Evolutionary conservation across 176 grass and related monocot genomes (phyloP).

Genomic region (Oryza meyeriana): DNA sequence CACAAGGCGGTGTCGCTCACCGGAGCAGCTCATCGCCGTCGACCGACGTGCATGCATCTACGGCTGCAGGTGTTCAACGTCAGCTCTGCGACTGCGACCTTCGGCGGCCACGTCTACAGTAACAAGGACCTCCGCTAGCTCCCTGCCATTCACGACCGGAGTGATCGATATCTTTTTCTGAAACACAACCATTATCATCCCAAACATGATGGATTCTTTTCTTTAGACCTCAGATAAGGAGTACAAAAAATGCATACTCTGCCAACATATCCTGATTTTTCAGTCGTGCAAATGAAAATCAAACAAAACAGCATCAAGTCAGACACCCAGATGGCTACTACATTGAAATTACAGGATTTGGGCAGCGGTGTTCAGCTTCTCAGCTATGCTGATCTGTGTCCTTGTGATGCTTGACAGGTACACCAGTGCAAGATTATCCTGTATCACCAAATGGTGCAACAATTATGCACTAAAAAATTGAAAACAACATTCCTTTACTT

Average conservation of each 20-base stretch:
- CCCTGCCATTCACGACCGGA: too few species aligned
- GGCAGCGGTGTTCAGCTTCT: conserved; percentile 92
- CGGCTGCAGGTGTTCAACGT: too few species aligned
- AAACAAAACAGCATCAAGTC: conserved; percentile 23
- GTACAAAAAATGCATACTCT: conserved; percentile 40
- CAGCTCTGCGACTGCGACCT: too few species aligned
- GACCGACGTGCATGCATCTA: too few species aligned
- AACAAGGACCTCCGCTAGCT: too few species aligned
- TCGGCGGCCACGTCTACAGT: too few species aligned
- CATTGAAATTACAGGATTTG: conserved; percentile 61
- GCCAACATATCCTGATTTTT: conserved; percentile 20
- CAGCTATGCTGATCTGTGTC: conserved; percentile 78
- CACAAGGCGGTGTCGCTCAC: too few species aligned
- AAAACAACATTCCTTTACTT: background rate
- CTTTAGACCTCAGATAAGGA: conserved; percentile 16
- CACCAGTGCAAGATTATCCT: conserved; percentile 88
- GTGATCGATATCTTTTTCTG: too few species aligned
- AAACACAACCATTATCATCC: conserved; percentile 7
- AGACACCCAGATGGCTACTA: background rate
- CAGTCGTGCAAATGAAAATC: conserved; percentile 13
- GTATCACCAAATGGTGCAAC: background rate
- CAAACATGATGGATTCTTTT: background rate
- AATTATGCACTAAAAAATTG: background rate
- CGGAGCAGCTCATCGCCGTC: background rate
- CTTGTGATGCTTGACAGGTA: conserved; percentile 90